A percentile compares a stretch with the other conserved stretches of the same genome.
Evolutionary conservation across 164 flowering plant genomes (phyloP).

Genomic region (Sextonia rubra): DNA sequence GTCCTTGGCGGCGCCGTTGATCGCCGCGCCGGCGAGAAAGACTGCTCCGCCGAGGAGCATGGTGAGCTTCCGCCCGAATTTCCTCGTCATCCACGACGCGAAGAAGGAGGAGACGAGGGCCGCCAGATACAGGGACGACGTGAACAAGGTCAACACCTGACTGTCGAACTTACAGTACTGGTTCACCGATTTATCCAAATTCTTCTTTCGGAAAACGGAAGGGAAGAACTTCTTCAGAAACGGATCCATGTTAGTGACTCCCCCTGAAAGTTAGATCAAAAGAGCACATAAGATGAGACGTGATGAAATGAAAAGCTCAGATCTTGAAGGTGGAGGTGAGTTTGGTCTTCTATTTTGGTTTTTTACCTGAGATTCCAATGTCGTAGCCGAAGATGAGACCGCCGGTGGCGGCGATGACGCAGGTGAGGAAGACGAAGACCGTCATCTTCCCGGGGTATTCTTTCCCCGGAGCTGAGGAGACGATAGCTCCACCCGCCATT

Average conservation of each 20-base stretch:
- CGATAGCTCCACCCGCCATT: slow-evolving; percentile 45
- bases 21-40: slow-evolving; percentile 20
- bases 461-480: slow-evolving; percentile 15
- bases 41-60: slow-evolving; percentile 22
- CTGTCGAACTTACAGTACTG: slow-evolving; percentile 28
- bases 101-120: slow-evolving; percentile 24
- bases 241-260: slow-evolving; percentile 27
- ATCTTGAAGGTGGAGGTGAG: neutral
- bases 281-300: neutral
- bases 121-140: slow-evolving; percentile 24
- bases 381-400: slow-evolving; percentile 76
- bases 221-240: slow-evolving; percentile 24
- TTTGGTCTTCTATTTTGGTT: neutral
- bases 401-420: slow-evolving; percentile 69
- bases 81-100: slow-evolving; percentile 22
- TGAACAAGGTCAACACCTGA: slow-evolving; percentile 17
- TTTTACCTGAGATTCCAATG: slow-evolving; percentile 65
- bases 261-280: slow-evolving; percentile 11
- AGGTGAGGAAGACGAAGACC: slow-evolving; percentile 35
- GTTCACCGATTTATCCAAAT: neutral
- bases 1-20: slow-evolving; percentile 20
- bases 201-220: slow-evolving; percentile 9
- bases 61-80: slow-evolving; percentile 19
- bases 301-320: neutral
- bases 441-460: slow-evolving; percentile 59